Conservation (phyloP, 2,329 filamentous ascomycete species). For the Fusarium sp. region DNA sequence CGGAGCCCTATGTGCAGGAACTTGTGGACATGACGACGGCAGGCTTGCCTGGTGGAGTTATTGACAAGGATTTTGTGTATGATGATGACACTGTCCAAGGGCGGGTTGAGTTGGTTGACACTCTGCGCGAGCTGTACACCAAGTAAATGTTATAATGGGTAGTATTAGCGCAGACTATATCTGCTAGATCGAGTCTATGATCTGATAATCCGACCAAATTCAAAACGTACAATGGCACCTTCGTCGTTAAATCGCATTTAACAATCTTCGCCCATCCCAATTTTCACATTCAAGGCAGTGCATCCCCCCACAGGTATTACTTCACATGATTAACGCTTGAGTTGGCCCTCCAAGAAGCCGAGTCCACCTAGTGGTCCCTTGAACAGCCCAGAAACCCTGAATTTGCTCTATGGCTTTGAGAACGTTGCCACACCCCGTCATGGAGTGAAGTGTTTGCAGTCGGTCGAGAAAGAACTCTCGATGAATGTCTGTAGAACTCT, state of each 20-base stretch:
- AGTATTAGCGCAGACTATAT: neutral
- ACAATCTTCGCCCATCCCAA: neutral
- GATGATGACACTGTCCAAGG: conserved; percentile 42
- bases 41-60: conserved; percentile 42
- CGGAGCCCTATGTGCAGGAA: conserved; percentile 36
- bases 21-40: conserved; percentile 47
- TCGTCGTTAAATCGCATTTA: neutral
- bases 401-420: conserved; percentile 8
- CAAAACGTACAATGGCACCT: neutral
- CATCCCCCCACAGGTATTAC: neutral
- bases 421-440: conserved; percentile 4
- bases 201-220: neutral
- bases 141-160: neutral
- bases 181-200: neutral
- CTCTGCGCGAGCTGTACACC: conserved; percentile 29
- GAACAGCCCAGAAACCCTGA: conserved; percentile 10
- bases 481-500: conserved; percentile 6
- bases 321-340: conserved; percentile 13
- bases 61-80: conserved; percentile 38
- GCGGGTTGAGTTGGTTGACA: conserved; percentile 42
- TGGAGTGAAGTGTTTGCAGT: neutral
- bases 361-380: conserved; percentile 7
- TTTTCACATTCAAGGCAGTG: no score
- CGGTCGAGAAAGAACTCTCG: neutral
- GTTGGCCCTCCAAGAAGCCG: conserved; percentile 6